phyloP scores from a whole-genome alignment of 2,329 filamentous ascomycete genomes.

The Sclerotinia trifoliorum region DNA sequence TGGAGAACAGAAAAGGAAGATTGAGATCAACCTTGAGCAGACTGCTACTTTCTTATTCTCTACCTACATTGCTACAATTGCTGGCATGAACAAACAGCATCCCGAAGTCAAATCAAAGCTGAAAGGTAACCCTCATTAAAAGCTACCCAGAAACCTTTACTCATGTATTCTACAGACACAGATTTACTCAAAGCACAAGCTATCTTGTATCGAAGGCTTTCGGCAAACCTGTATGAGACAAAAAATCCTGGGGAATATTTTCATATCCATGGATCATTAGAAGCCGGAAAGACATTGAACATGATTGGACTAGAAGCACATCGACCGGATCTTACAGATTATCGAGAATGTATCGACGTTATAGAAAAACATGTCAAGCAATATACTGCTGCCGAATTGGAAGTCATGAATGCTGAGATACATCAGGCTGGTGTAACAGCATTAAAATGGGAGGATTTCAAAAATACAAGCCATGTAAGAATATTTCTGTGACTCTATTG shows the following conservation, averaged over 20 bases:
- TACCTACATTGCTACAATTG: conserved; percentile 56
- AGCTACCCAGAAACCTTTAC: background rate
- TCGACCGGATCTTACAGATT: conserved; percentile 59
- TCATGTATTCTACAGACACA: conserved; percentile 53
- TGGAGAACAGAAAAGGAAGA: conserved; percentile 44
- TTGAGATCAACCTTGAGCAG: conserved; percentile 53
- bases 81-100: conserved; percentile 50
- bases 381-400: conserved; percentile 56
- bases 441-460: conserved; percentile 59
- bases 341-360: conserved; percentile 55
- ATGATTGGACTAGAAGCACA: conserved; percentile 68
- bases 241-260: conserved; percentile 66
- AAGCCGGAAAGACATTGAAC: conserved; percentile 65
- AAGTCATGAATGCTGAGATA: conserved; percentile 54
- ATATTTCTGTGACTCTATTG: background rate
- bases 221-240: conserved; percentile 70
- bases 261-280: conserved; percentile 73
- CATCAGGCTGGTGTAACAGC: conserved; percentile 61
- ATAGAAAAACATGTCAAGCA: conserved; percentile 60
- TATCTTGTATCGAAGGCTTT: conserved; percentile 67
- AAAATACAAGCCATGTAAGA: conserved; percentile 53
- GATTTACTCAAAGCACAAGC: conserved; percentile 71
- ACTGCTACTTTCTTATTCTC: conserved; percentile 57
- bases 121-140: conserved; percentile 39
- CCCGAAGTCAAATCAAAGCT: conserved; percentile 48